Evolutionary conservation across 2,329 filamentous ascomycete genomes (phyloP), one percentile per base, ranked within the genome.

Genomic region (Fusarium concolor): DNA sequence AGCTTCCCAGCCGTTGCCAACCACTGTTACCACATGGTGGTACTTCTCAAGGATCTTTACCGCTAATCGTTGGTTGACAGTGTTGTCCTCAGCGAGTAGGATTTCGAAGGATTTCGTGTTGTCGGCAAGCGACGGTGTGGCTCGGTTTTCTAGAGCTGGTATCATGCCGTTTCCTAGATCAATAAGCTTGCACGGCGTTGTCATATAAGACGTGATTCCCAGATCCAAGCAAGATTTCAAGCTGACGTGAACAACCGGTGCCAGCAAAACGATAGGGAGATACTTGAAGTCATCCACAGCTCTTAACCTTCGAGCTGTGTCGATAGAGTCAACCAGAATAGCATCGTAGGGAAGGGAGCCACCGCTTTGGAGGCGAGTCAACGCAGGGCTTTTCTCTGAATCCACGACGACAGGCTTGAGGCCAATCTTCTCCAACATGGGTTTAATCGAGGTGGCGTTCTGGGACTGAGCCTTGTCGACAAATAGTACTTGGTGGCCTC

Each of bases 201-300:
- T 98, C 94, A 98, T 97, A 80, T 97, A 98, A 50, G 94, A 97
- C n/a, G 94, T 96, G 71, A 99, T 97, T 67, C 96, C 95, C 68
- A 98, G 86, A 77, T 98, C 96, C 62, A 98, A 83, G 60, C 95
- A 96, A 5, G 93, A 96, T 82, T 97, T 97, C 72, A 99, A 85
- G 78, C 90, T 96, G 71, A 98, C 93, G 64, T 94, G 92, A 14
- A 98, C 94, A 35, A 93, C 85, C 0, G 95, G 94, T 43, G 94
- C 96, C 44, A 98, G 82, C 64, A 98, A 87, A 42, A 99, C 95
- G 69, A 99, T 94, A 4, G 96, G 96, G 44, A 97, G 93, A 77
- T 97, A 98, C 82, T 97, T 97, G 86, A 97, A 97, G 77, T 96
- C 93, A 76, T 97, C 95, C 51, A 96, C 91, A 12, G 92, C 90